A percentile compares a stretch with the other conserved stretches of the same genome.
phyloP scores from a whole-genome alignment of 2,329 filamentous ascomycete genomes.

The Epichloe coenophiala region DNA sequence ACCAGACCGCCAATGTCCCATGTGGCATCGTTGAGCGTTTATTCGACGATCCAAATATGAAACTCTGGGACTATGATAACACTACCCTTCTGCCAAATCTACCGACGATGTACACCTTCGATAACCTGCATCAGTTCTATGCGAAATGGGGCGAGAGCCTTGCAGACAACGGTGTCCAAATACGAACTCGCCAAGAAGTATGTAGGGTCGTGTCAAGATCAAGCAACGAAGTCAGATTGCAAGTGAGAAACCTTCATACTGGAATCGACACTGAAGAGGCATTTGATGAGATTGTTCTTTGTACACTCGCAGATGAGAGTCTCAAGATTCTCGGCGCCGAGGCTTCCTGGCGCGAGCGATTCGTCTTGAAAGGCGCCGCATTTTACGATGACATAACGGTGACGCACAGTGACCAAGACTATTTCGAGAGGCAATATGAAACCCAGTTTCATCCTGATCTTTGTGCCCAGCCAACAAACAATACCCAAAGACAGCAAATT shows the following conservation, averaged over 20 bases:
- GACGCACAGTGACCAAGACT: conserved; percentile 50
- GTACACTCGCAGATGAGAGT: conserved; percentile 50
- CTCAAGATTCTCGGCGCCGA: conserved; percentile 45
- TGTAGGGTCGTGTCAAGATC: conserved; percentile 36
- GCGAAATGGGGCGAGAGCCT: conserved; percentile 43
- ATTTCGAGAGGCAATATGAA: conserved; percentile 57
- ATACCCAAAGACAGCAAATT: conserved; percentile 25
- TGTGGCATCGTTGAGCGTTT: conserved; percentile 51
- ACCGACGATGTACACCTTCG: conserved; percentile 54
- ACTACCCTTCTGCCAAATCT: conserved; percentile 43
- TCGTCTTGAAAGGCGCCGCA: conserved; percentile 56
- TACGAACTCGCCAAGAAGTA: conserved; percentile 44
- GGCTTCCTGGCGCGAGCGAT: conserved; percentile 46
- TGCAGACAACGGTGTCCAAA: conserved; percentile 37
- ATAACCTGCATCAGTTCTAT: conserved; percentile 48
- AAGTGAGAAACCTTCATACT: conserved; percentile 32
- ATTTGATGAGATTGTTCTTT: conserved; percentile 55
- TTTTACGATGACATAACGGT: conserved; percentile 60
- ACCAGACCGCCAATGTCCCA: conserved; percentile 59
- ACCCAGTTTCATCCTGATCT: conserved; percentile 40
- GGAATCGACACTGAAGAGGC: conserved; percentile 38
- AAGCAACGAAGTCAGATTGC: conserved; percentile 37
- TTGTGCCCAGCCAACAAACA: conserved; percentile 31
- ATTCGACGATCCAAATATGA: conserved; percentile 44
- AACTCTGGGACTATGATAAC: conserved; percentile 44